A percentile compares a stretch with the other conserved stretches of the same genome.
Evolutionary conservation across 495 filamentous ascomycete genomes (phyloP).

Genomic region (Podospora comata): DNA sequence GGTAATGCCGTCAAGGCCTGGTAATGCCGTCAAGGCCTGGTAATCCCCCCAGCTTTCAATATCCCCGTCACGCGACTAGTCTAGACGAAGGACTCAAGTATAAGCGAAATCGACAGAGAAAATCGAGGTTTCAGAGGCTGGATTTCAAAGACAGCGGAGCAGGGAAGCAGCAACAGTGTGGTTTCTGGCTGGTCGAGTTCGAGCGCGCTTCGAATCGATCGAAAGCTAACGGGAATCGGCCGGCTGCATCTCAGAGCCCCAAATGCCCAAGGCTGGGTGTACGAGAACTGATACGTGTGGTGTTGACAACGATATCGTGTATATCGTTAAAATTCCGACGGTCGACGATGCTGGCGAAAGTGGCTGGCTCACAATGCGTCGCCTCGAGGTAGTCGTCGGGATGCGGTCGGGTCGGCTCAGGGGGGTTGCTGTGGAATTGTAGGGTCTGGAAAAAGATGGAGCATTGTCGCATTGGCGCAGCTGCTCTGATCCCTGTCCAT

Average conservation of each 20-base stretch:
- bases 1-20: not conserved
- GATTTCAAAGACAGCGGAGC: not conserved
- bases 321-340: not conserved
- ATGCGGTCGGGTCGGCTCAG: constrained; percentile 11
- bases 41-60: not conserved
- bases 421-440: constrained; percentile 11
- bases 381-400: not conserved
- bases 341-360: not conserved
- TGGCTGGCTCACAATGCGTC: not conserved
- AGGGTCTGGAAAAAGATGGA: constrained; percentile 12
- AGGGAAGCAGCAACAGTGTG: not conserved
- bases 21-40: not conserved
- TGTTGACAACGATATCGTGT: not conserved
- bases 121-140: not conserved
- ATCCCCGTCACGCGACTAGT: not conserved
- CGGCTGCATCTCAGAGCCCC: not conserved
- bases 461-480: constrained; percentile 11
- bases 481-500: constrained; percentile 8
- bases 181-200: not conserved
- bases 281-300: not conserved
- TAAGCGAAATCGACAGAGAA: not conserved
- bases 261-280: not conserved
- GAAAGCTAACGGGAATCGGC: not conserved
- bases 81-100: not conserved
- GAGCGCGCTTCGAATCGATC: not conserved